Conservation (phyloP, 306 rosid genomes). For the Medicago ruthenica region DNA sequence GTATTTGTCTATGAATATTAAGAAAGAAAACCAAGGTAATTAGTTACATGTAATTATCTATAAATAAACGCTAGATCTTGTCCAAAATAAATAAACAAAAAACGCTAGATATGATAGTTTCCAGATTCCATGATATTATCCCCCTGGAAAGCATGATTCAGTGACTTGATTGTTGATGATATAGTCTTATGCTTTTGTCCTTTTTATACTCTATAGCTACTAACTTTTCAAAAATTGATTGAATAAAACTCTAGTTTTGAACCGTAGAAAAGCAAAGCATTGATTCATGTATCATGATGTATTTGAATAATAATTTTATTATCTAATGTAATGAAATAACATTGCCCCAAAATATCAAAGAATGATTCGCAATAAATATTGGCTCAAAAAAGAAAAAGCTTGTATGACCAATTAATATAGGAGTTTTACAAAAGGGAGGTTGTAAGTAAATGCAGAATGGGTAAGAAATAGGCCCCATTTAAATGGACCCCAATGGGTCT, state of each 20-base stretch:
- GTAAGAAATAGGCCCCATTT: conserved; percentile 43
- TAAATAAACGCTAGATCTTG: conserved; percentile 17
- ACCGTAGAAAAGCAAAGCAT: conserved; percentile 1
- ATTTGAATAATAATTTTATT: not conserved
- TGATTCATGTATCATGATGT: not conserved
- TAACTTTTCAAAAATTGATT: conserved; percentile 13
- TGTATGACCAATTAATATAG: conserved; percentile 25
- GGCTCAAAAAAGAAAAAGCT: conserved; percentile 33
- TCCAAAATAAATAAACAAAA: not conserved
- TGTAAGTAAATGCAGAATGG: conserved; percentile 43
- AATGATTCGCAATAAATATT: conserved; percentile 29
- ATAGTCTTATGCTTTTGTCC: not conserved
- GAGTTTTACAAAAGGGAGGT: conserved; percentile 40
- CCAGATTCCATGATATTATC: conserved; percentile 11
- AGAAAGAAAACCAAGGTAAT: not conserved
- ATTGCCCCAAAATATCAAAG: conserved; percentile 8
- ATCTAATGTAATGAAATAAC: conserved; percentile 1
- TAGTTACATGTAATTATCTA: conserved; percentile 17
- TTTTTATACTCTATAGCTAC: not conserved
- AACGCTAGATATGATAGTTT: not conserved
- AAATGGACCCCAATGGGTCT: conserved; percentile 26
- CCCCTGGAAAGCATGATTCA: conserved; percentile 25
- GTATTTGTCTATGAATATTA: not conserved
- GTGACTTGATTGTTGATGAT: not conserved
- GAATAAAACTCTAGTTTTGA: conserved; percentile 26